Base-by-base conservation (phyloP, 768 basidiomycete species). In the Lactifluus subvellereus region DNA sequence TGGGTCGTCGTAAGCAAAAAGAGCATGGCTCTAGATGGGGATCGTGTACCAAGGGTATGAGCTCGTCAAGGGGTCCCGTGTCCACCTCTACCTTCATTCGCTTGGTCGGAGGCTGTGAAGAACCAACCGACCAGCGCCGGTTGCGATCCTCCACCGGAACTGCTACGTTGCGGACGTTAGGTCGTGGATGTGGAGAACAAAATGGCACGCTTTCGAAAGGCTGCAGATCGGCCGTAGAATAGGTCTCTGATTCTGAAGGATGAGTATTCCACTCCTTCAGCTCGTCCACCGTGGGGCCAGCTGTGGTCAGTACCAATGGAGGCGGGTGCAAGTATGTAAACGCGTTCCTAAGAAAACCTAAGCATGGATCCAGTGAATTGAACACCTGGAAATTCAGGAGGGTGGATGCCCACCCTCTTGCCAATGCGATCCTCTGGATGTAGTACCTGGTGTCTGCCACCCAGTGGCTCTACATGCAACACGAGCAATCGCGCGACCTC, bases 11-110 rank as follows among this genome's bases (percentile, higher is more conserved):
- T 20, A 64, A 59, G 13, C 48, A 22, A 20, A 16, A 9, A 37
- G 54, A 45, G 40, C 48, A 55, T 1, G 14, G 33, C 37, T 43
- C 63, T 51, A 33, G 49, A 60, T 51, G 42, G 27, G 27, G 35
- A 59, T 64, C 48, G 49, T 55, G 42, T 64, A 64, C 63, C 63
- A 45, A 35, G 22, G 48, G 42, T 64, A 64, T 64, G 48, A 64
- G 58, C 59, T 51, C 35, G 48, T 59, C 59, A 43, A 64, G 54
- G n/a, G 59, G 63, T 9, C 54, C 58, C 42, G 13, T 55, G 33
- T 64, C 63, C 14, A 59, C 27, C 38, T 64, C 57, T 33, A 60
- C 40, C 47, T 49, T 60, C 40, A 38, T 43, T 13, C 54, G 54
- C 49, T 64, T 56, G 7, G 58, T 32, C n/a, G 42, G 54, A 38